Percentiles rank a stretch among this genome's conserved stretches.
phyloP scores from a whole-genome alignment of 768 basidiomycete species.

The Harrya chromipes region DNA sequence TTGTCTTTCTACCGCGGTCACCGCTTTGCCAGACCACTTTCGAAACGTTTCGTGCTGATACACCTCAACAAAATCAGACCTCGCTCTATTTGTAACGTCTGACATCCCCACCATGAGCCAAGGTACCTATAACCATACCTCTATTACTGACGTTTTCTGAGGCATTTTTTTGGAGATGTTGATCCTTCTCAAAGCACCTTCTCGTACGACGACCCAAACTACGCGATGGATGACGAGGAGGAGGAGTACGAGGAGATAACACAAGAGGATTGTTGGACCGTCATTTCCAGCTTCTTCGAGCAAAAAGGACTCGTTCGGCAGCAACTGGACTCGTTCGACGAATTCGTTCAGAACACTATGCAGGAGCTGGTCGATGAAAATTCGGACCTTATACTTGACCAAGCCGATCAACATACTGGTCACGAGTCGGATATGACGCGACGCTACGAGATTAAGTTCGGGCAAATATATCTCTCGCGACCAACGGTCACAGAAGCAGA shows the following conservation, averaged over 20 bases:
- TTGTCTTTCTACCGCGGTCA: conserved; percentile 15
- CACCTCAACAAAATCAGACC: background rate
- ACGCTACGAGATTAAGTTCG: conserved; percentile 96
- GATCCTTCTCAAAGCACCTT: conserved; percentile 45
- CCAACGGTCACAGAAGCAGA: conserved; percentile 95
- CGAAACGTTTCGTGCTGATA: background rate
- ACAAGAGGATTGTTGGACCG: conserved; percentile 92
- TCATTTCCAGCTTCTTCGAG: conserved; percentile 95
- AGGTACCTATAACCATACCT: conserved; percentile 26
- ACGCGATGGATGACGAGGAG: conserved; percentile 52
- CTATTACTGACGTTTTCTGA: conserved; percentile 32
- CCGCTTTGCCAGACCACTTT: background rate
- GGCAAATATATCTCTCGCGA: conserved; percentile 94
- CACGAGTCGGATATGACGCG: conserved; percentile 78
- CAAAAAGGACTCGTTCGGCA: conserved; percentile 97
- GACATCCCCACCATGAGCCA: conserved; percentile 24
- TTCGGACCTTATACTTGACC: conserved; percentile 92
- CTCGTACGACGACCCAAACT: conserved; percentile 58
- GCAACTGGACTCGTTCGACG: conserved; percentile 97
- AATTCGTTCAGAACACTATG: conserved; percentile 99
- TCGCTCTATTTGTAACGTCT: background rate
- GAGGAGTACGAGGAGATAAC: conserved; percentile 76
- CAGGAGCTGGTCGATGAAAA: conserved; percentile 98
- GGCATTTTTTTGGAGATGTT: conserved; percentile 42
- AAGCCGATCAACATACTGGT: conserved; percentile 94